Percentiles rank a stretch among this genome's conserved stretches.
Evolutionary conservation across 345 rosid genomes (phyloP).

Genomic region (Gossypium arboreum): DNA sequence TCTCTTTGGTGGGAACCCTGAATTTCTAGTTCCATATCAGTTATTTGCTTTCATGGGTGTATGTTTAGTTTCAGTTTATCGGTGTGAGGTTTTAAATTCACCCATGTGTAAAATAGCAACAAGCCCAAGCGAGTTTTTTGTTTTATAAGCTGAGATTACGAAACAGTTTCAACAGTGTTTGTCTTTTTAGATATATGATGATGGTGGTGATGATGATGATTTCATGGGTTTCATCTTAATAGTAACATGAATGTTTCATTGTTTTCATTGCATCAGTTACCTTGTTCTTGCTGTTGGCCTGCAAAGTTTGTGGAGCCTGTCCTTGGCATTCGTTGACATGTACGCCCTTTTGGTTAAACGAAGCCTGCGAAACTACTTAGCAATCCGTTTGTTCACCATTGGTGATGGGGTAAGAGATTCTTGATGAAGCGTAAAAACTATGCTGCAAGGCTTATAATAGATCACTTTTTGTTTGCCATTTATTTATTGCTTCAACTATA

Average conservation of each 20-base stretch:
- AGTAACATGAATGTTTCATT: background rate
- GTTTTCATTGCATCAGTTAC: conserved; percentile 42
- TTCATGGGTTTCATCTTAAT: background rate
- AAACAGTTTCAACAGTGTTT: background rate
- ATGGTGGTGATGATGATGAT: background rate
- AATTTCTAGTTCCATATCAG: background rate
- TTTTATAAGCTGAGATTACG: background rate
- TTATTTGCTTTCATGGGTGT: conserved; percentile 1
- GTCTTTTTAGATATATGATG: background rate
- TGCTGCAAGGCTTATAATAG: background rate
- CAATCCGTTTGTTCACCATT: conserved; percentile 48
- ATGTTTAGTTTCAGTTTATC: background rate
- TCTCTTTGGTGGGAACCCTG: background rate
- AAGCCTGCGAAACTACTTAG: conserved; percentile 45
- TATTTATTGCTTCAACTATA: background rate
- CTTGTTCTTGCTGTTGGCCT: conserved; percentile 63
- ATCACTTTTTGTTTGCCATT: conserved; percentile 2
- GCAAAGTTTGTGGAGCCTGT: conserved; percentile 78
- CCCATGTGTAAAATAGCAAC: background rate
- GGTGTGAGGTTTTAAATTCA: background rate
- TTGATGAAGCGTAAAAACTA: conserved; percentile 4
- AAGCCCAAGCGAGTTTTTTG: background rate
- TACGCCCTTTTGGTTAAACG: conserved; percentile 67
- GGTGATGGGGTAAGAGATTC: conserved; percentile 74
- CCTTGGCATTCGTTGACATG: conserved; percentile 51